Evolutionary conservation across 805 yeast species (phyloP), one percentile per base, ranked within the genome.

Genomic region (Saturnispora hagleri): DNA sequence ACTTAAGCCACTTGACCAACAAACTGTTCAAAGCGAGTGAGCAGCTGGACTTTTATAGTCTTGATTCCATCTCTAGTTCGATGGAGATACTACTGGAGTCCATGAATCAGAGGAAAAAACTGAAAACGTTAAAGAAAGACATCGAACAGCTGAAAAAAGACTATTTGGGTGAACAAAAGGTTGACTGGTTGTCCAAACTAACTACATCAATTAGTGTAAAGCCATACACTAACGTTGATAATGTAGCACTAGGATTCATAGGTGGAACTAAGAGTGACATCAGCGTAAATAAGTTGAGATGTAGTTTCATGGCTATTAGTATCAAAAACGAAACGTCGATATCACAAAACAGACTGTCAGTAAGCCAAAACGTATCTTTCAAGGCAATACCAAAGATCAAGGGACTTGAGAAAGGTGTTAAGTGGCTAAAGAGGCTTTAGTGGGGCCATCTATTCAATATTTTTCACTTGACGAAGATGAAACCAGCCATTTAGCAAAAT

Each of bases 401-500:
- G 10, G 24, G 42, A 6, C 42, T 38, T 38, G 22, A 38, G 26
- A 26, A 24, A 33, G 38, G 26, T 17, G 27, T 12, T 3, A 38
- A 28, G 15, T 46, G 10, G 43, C 42, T 46, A 1, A 46, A 27
- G n/a, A 46, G 49, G 36, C 33, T 36, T 36, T 46, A 34, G 22
- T 18, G 6, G 13, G 10, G 20, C 35, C 5, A 5, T 22, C 3
- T n/a, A 8, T 46, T 38, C 7, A 17, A 8, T 10, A 18, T 38
- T 38, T 38, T 31, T 31, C 22, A 18, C 22, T 18, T 18, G 42
- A 7, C 18, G 13, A 31, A 31, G 15, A 31, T 24, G 31, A 48
- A 48, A 41, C 51, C 51, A 48, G 51, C 51, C 51, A 42, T 48
- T 38, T 35, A 26, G 20, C 41, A 42, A 12, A 18, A 48, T 26